Evolutionary conservation across 495 filamentous ascomycete genomes (phyloP).

Genomic region (Talaromyces wortmannii): DNA sequence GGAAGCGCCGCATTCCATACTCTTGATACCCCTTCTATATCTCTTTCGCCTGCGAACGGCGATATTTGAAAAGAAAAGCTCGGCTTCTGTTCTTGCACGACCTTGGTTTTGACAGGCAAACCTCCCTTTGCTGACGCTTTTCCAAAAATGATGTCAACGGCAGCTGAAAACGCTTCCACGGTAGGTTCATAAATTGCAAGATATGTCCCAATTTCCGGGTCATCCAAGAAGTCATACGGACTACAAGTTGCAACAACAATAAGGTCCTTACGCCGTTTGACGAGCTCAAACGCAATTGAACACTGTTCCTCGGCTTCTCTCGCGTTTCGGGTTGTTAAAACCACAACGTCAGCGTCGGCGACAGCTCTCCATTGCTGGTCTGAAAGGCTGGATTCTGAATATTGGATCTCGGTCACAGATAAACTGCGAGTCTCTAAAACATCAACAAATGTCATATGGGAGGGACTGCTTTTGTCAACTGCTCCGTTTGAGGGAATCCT

Average conservation of each 20-base stretch:
- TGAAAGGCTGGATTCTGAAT: conserved; percentile 19
- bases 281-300: conserved; percentile 23
- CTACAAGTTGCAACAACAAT: conserved; percentile 37
- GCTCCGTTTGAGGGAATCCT: conserved; percentile 32
- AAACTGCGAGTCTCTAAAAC: conserved; percentile 16
- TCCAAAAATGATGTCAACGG: conserved; percentile 35
- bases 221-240: conserved; percentile 43
- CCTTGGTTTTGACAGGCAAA: conserved; percentile 24
- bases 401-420: conserved; percentile 25
- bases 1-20: conserved; percentile 36
- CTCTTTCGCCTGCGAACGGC: conserved; percentile 13
- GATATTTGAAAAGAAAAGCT: conserved; percentile 11
- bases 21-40: conserved; percentile 20
- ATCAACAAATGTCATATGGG: conserved; percentile 20
- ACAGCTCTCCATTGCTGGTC: conserved; percentile 20
- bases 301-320: conserved; percentile 32
- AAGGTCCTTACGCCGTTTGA: conserved; percentile 19
- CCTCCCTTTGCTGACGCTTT: conserved; percentile 17
- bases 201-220: conserved; percentile 32
- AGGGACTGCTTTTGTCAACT: conserved; percentile 35
- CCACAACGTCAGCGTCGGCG: conserved; percentile 29
- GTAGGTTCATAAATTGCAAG: conserved; percentile 43
- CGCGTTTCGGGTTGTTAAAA: conserved; percentile 39
- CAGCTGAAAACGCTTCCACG: conserved; percentile 35
- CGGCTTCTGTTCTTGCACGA: background rate